These are phyloP conservation scores for Ustulina deusta DNA, from an alignment of 2,329 filamentous ascomycete genomes.

Conservation along the genomic window DNA sequence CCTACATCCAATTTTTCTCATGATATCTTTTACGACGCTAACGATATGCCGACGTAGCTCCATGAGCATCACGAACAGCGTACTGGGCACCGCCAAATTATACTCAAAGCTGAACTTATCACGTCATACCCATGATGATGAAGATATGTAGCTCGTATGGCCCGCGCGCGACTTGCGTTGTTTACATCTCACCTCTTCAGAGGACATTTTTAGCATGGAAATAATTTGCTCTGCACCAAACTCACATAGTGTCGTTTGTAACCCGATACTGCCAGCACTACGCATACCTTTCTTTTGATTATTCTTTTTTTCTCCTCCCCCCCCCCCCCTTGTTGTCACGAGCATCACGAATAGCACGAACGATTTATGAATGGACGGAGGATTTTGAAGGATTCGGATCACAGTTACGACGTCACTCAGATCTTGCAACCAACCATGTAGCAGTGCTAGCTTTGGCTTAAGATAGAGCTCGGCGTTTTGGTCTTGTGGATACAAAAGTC, in stretches of 20 bases:
- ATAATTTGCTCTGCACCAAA: slow-evolving; percentile 30
- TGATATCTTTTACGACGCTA: slow-evolving; percentile 47
- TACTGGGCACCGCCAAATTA: slow-evolving; percentile 33
- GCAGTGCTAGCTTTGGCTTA: slow-evolving; percentile 43
- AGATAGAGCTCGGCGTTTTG: slow-evolving; percentile 49
- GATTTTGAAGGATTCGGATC: slow-evolving; percentile 42
- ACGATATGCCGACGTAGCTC: slow-evolving; percentile 42
- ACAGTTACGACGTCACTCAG: slow-evolving; percentile 48
- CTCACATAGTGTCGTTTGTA: slow-evolving; percentile 17
- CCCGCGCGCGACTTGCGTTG: slow-evolving; percentile 9
- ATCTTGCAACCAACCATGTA: slow-evolving; percentile 43
- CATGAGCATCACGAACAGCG: slow-evolving; percentile 36
- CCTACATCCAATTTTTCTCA: slow-evolving; percentile 41
- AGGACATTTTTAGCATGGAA: slow-evolving; percentile 16
- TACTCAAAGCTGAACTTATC: slow-evolving; percentile 32
- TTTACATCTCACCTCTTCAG: slow-evolving; percentile 23
- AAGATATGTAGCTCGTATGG: slow-evolving; percentile 26
- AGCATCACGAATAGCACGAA: slow-evolving; percentile 48
- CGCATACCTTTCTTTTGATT: slow-evolving; percentile 25
- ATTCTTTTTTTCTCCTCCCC: slow-evolving; percentile 33
- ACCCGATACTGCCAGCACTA: slow-evolving; percentile 20
- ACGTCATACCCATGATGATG: slow-evolving; percentile 13
- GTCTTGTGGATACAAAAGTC: slow-evolving; percentile 41
- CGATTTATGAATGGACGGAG: slow-evolving; percentile 31
- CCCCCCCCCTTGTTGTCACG: slow-evolving; percentile 36